Percentiles rank a stretch among this genome's conserved stretches.
Evolutionary conservation across 2,329 filamentous ascomycete species (phyloP).

Genomic region (Aspergillus sp.): DNA sequence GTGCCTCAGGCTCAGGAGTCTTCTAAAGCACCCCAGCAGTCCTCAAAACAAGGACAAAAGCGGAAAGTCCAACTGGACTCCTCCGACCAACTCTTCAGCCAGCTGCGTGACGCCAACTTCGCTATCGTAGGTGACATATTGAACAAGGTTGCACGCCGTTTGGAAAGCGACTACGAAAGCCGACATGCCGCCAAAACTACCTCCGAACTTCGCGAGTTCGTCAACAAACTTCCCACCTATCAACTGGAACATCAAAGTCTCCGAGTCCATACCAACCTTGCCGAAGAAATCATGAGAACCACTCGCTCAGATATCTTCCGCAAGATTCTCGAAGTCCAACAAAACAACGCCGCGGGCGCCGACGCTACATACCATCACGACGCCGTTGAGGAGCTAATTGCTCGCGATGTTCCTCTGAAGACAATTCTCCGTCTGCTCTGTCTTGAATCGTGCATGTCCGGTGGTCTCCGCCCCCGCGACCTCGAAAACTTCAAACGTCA

Average conservation of each 20-base stretch:
- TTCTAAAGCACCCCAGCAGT: conserved; percentile 49
- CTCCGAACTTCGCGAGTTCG: conserved; percentile 89
- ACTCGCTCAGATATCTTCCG: conserved; percentile 89
- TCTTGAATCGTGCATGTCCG: conserved; percentile 86
- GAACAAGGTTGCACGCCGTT: conserved; percentile 84
- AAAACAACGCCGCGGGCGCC: conserved; percentile 87
- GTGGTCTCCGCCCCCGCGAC: conserved; percentile 84
- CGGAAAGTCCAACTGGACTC: conserved; percentile 87
- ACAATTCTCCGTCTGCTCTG: conserved; percentile 83
- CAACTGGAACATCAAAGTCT: conserved; percentile 91
- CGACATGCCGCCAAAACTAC: conserved; percentile 85
- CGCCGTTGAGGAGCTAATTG: conserved; percentile 90
- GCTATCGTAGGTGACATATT: conserved; percentile 86
- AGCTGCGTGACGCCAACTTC: conserved; percentile 90
- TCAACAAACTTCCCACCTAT: conserved; percentile 87
- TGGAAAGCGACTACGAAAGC: conserved; percentile 85
- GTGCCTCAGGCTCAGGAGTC: conserved; percentile 58
- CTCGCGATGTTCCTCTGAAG: conserved; percentile 77
- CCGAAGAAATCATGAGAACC: conserved; percentile 92
- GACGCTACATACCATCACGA: conserved; percentile 90
- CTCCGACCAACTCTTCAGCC: conserved; percentile 83
- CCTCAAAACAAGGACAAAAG: conserved; percentile 67
- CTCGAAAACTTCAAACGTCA: conserved; percentile 86
- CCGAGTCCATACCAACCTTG: conserved; percentile 87
- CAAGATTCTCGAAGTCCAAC: conserved; percentile 86